Conservation (phyloP, 106 monocot genomes). For the Dendrobium huoshanense region DNA sequence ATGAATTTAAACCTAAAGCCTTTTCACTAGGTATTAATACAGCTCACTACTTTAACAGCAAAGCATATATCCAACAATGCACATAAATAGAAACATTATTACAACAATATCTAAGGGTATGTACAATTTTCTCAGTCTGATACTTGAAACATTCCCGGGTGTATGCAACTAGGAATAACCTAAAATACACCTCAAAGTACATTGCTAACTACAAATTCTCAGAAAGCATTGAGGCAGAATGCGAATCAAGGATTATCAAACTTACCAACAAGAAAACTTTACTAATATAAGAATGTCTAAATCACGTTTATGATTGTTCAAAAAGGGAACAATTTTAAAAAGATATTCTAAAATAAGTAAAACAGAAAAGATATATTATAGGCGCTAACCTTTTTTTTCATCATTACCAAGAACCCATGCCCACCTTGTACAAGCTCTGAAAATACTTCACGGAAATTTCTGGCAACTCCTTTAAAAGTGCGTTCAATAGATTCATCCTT, state of each 20-base stretch:
- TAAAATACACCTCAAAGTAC: not conserved
- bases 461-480: constrained; percentile 96
- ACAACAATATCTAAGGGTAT: too few relatives aligned
- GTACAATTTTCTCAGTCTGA: too few relatives aligned
- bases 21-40: too few relatives aligned
- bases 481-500: constrained; percentile 99
- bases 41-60: too few relatives aligned
- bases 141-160: not conserved
- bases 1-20: too few relatives aligned
- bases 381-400: constrained; percentile 87
- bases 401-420: constrained; percentile 95
- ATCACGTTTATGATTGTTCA: not conserved
- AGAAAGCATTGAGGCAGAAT: not conserved
- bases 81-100: too few relatives aligned
- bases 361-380: not conserved
- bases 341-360: not conserved
- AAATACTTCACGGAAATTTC: constrained; percentile 96
- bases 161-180: not conserved
- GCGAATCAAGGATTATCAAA: not conserved
- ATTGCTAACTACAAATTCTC: not conserved
- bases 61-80: too few relatives aligned
- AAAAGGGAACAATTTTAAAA: not conserved
- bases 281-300: not conserved
- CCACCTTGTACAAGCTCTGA: constrained; percentile 97
- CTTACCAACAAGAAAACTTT: not conserved